phyloP scores from a whole-genome alignment of 805 yeast genomes.

The Metschnikowia aberdeeniae region DNA sequence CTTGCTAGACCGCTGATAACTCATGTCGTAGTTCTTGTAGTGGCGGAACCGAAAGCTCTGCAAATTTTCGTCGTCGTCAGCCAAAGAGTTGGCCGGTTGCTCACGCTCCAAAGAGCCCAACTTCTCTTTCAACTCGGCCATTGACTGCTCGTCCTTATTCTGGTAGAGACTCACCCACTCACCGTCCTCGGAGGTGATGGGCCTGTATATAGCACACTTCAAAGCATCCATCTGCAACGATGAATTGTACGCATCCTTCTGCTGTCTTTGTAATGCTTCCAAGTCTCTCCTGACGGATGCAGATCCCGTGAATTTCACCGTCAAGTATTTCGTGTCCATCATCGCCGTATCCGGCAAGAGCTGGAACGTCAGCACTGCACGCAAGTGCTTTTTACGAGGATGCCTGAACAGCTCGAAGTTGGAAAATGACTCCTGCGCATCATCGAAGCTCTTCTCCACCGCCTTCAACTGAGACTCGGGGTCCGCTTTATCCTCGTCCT shows the following conservation, averaged over 20 bases:
- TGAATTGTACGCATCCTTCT: conserved; percentile 26
- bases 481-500: conserved; percentile 36
- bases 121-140: conserved; percentile 21
- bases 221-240: conserved; percentile 35
- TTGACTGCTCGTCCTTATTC: conserved; percentile 22
- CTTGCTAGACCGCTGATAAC: conserved; percentile 41
- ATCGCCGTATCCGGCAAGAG: conserved; percentile 88
- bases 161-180: conserved; percentile 65
- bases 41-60: conserved; percentile 55
- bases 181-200: conserved; percentile 67
- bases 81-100: conserved; percentile 38
- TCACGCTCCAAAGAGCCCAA: conserved; percentile 40
- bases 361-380: conserved; percentile 75
- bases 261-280: conserved; percentile 25
- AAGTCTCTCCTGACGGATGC: conserved; percentile 46
- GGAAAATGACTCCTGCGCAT: conserved; percentile 45
- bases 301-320: conserved; percentile 58
- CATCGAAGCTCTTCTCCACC: conserved; percentile 77
- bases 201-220: conserved; percentile 65
- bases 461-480: conserved; percentile 61
- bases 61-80: conserved; percentile 41
- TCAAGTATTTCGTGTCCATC: conserved; percentile 71
- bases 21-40: conserved; percentile 77
- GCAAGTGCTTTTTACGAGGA: conserved; percentile 70
- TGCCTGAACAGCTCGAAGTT: conserved; percentile 52